Evolutionary conservation across 139 green algal genomes (phyloP).

Genomic region (Chlorella vulgaris): DNA sequence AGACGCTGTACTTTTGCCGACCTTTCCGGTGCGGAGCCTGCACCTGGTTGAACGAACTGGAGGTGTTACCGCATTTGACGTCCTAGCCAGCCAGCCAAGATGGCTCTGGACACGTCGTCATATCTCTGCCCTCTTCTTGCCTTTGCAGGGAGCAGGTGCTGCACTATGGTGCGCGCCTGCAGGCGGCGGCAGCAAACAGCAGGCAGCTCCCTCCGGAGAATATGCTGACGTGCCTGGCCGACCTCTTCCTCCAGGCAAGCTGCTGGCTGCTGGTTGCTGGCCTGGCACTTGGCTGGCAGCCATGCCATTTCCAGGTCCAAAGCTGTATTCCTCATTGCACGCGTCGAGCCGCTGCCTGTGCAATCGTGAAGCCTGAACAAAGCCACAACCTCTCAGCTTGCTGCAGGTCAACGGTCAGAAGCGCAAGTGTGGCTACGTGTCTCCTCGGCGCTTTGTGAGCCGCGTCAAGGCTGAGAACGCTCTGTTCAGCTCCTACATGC

Average conservation of each 20-base stretch:
- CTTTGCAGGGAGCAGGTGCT: slow-evolving; percentile 78
- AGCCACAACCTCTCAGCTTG: no score
- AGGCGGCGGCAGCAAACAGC: neutral
- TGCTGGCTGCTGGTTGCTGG: neutral
- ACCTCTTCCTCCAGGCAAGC: slow-evolving; percentile 84
- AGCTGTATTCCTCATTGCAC: no score
- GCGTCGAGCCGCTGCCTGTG: no score
- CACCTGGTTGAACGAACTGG: neutral
- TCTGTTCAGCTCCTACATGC: slow-evolving; percentile 95
- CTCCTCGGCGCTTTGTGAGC: slow-evolving; percentile 90
- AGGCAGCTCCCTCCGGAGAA: slow-evolving; percentile 71
- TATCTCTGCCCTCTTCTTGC: no score
- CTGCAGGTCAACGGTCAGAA: slow-evolving; percentile 84
- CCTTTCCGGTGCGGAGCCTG: slow-evolving; percentile 60
- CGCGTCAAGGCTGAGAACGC: slow-evolving; percentile 94
- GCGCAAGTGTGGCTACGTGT: slow-evolving; percentile 88
- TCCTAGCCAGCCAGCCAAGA: no score
- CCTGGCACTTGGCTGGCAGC: neutral
- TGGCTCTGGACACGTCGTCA: no score
- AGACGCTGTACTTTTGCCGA: slow-evolving; percentile 91
- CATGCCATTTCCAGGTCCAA: no score
- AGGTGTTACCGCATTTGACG: no score
- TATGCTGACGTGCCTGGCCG: slow-evolving; percentile 89
- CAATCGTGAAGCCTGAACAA: no score
- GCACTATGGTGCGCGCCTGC: slow-evolving; percentile 64